Conservation (phyloP, 2,329 filamentous ascomycete genomes). For the Ceratocystis lukuohia region DNA sequence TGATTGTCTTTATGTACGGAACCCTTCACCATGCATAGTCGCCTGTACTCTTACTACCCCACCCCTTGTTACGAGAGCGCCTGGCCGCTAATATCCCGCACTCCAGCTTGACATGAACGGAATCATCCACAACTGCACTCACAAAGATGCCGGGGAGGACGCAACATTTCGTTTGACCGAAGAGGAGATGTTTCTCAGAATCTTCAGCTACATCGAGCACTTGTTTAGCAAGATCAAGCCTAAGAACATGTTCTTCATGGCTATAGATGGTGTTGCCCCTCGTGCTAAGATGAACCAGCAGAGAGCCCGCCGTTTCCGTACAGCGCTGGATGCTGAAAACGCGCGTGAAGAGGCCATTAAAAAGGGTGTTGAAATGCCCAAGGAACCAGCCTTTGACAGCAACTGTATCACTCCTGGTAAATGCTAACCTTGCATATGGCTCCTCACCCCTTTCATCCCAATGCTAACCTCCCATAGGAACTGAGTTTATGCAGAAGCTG, state of each 20-base stretch:
- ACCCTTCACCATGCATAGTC: slow-evolving; percentile 18
- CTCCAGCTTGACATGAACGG: slow-evolving; percentile 85
- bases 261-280: slow-evolving; percentile 92
- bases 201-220: slow-evolving; percentile 99
- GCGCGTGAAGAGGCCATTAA: slow-evolving; percentile 83
- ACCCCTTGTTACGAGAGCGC: background rate
- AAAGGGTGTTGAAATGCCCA: slow-evolving; percentile 84
- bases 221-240: slow-evolving; percentile 98
- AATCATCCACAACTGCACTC: slow-evolving; percentile 98
- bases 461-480: slow-evolving; percentile 34
- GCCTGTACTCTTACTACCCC: slow-evolving; percentile 1
- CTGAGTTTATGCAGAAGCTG: slow-evolving; percentile 94
- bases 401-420: slow-evolving; percentile 91
- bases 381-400: slow-evolving; percentile 93
- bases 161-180: slow-evolving; percentile 86
- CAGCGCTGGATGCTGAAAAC: slow-evolving; percentile 77
- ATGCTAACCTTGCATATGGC: slow-evolving; percentile 6
- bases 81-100: slow-evolving; percentile 20
- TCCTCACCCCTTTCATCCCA: background rate
- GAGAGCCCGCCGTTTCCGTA: slow-evolving; percentile 85
- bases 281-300: slow-evolving; percentile 99
- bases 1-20: slow-evolving; percentile 75
- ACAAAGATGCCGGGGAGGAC: slow-evolving; percentile 80
- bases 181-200: slow-evolving; percentile 98
- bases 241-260: slow-evolving; percentile 98